Percentiles rank a stretch among this genome's conserved stretches.
These are phyloP conservation scores for Linum usitatissimum DNA, from an alignment of 345 rosid species.

Conservation along the genomic window DNA sequence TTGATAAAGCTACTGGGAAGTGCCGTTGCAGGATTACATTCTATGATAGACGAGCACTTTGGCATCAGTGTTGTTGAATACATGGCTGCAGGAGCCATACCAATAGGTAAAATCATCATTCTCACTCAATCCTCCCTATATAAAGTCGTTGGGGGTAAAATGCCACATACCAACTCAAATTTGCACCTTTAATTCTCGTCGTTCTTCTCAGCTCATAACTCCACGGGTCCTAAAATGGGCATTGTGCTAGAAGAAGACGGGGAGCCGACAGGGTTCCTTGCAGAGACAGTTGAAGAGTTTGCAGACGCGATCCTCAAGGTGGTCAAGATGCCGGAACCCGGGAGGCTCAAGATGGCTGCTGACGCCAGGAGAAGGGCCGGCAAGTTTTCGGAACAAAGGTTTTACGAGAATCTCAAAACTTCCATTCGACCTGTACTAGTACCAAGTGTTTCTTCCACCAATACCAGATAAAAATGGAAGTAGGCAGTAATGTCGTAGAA, in stretches of 20 bases:
- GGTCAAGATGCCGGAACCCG: conserved; percentile 44
- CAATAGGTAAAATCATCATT: conserved; percentile 48
- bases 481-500: too few species aligned
- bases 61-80: conserved; percentile 86
- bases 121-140: neutral
- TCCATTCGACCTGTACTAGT: too few species aligned
- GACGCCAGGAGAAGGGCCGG: too few species aligned
- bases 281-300: conserved; percentile 55
- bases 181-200: neutral
- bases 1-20: conserved; percentile 58
- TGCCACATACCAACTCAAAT: too few species aligned
- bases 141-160: neutral
- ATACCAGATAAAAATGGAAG: too few species aligned
- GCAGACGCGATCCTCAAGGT: conserved; percentile 59
- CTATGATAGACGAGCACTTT: conserved; percentile 86
- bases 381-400: too few species aligned
- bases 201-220: conserved; percentile 69
- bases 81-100: conserved; percentile 94
- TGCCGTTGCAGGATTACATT: conserved; percentile 69
- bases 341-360: conserved; percentile 68
- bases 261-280: conserved; percentile 74
- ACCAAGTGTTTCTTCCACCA: too few species aligned
- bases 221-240: conserved; percentile 94
- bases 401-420: too few species aligned
- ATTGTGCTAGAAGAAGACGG: conserved; percentile 84